Conservation (phyloP, 2,329 filamentous ascomycete genomes). For the Cordyceps pruinosa region DNA sequence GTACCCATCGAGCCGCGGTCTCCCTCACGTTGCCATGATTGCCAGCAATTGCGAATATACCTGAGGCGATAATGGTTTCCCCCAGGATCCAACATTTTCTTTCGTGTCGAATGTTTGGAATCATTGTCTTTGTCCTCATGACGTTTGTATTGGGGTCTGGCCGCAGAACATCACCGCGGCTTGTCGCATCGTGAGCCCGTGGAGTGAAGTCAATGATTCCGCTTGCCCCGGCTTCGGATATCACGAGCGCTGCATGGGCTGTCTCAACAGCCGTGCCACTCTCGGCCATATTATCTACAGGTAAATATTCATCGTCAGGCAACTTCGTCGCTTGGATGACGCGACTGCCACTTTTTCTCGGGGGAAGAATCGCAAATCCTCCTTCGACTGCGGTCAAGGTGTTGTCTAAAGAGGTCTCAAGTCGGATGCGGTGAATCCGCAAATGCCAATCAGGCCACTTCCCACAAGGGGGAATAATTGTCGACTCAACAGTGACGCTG, state of each 20-base stretch:
- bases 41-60: neutral
- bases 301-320: neutral
- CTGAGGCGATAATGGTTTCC: neutral
- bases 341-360: neutral
- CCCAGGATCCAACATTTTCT: neutral
- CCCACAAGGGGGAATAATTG: conserved; percentile 22
- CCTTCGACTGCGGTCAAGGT: conserved; percentile 17
- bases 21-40: neutral
- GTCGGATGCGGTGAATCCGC: conserved; percentile 19
- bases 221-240: conserved; percentile 14
- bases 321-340: neutral
- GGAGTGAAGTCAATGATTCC: conserved; percentile 13
- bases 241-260: neutral
- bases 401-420: neutral
- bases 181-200: neutral
- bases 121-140: conserved; percentile 18
- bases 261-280: conserved; percentile 3
- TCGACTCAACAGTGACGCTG: conserved; percentile 22
- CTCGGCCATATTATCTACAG: neutral
- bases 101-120: conserved; percentile 14
- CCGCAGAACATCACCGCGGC: conserved; percentile 14
- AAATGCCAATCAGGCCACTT: conserved; percentile 30
- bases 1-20: neutral
- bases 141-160: conserved; percentile 24
- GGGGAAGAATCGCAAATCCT: conserved; percentile 18